phyloP scores from a whole-genome alignment of 1,284 basidiomycete species.

The Cryptococcus sp. region DNA sequence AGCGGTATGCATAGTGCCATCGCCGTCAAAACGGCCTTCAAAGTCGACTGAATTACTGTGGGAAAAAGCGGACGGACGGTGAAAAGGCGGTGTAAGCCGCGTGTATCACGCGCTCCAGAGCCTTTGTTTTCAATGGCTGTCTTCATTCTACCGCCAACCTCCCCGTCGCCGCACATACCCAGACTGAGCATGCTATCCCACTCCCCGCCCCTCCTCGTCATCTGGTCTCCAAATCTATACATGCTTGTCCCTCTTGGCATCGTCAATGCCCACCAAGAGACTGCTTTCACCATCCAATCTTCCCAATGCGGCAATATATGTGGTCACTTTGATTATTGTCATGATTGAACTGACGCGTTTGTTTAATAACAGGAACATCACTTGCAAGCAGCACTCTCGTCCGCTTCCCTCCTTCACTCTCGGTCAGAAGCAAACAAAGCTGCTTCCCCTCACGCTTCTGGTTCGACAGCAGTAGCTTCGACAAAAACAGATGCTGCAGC shows the following conservation, averaged over 20 bases:
- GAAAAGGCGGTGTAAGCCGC: slow-evolving; percentile 1
- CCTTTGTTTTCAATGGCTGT: slow-evolving; percentile 1
- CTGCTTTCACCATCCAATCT: slow-evolving; percentile 6
- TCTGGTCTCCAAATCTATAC: background rate
- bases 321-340: slow-evolving; percentile 3
- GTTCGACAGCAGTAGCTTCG: slow-evolving; percentile 8
- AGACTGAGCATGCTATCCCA: too few relatives aligned
- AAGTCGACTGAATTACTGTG: slow-evolving; percentile 22
- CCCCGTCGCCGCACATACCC: too few relatives aligned
- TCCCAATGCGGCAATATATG: slow-evolving; percentile 31
- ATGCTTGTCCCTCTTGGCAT: background rate
- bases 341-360: slow-evolving; percentile 1
- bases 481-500: slow-evolving; percentile 23
- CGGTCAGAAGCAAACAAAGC: slow-evolving; percentile 36
- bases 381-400: slow-evolving; percentile 66
- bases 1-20: slow-evolving; percentile 14
- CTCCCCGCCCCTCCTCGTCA: background rate
- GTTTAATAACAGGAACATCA: slow-evolving; percentile 78
- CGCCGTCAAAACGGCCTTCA: slow-evolving; percentile 23
- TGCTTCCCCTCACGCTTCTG: slow-evolving; percentile 16
- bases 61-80: slow-evolving; percentile 2
- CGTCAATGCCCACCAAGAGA: too few relatives aligned
- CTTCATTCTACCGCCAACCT: too few relatives aligned
- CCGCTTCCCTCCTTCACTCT: slow-evolving; percentile 50
- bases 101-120: background rate